phyloP scores from a whole-genome alignment of 2,329 filamentous ascomycete genomes.

The Canariomyces notabilis region DNA sequence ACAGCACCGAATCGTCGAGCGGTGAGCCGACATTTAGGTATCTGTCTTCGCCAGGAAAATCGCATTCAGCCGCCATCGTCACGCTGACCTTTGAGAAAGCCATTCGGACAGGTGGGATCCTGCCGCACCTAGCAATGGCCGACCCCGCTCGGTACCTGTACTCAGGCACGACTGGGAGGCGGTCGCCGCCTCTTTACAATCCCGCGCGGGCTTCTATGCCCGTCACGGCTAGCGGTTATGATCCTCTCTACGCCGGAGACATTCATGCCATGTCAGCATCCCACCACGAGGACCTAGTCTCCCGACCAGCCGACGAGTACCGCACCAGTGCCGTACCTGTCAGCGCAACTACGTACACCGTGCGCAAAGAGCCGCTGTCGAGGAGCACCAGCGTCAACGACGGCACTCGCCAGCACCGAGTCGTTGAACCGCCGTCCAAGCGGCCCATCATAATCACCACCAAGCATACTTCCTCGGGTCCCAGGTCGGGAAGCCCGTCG shows the following conservation, averaged over 20 bases:
- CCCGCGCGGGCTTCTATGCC: conserved; percentile 52
- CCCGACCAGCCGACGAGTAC: conserved; percentile 30
- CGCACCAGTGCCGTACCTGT: conserved; percentile 34
- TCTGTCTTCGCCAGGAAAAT: too few species aligned
- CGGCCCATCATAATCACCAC: conserved; percentile 56
- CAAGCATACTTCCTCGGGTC: conserved; percentile 36
- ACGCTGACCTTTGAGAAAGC: not conserved
- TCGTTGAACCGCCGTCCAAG: conserved; percentile 44
- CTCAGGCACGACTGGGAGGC: conserved; percentile 16
- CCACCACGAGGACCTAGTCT: conserved; percentile 25
- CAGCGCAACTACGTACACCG: conserved; percentile 52
- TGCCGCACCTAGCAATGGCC: conserved; percentile 21
- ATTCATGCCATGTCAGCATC: conserved; percentile 48
- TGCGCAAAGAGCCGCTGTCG: conserved; percentile 47
- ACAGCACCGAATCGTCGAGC: conserved; percentile 1
- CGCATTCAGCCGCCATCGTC: not conserved
- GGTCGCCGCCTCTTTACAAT: conserved; percentile 34
- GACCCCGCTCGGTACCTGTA: conserved; percentile 23
- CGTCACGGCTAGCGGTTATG: conserved; percentile 43
- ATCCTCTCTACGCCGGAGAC: conserved; percentile 47
- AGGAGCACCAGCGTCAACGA: conserved; percentile 44
- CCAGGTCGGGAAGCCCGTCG: conserved; percentile 42
- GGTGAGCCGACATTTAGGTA: not conserved
- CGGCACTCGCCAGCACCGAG: conserved; percentile 45
- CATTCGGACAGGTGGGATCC: not conserved